A percentile compares a stretch with the other conserved stretches of the same genome.
Evolutionary conservation across 345 rosid species (phyloP).

Genomic region (Gossypium raimondii): DNA sequence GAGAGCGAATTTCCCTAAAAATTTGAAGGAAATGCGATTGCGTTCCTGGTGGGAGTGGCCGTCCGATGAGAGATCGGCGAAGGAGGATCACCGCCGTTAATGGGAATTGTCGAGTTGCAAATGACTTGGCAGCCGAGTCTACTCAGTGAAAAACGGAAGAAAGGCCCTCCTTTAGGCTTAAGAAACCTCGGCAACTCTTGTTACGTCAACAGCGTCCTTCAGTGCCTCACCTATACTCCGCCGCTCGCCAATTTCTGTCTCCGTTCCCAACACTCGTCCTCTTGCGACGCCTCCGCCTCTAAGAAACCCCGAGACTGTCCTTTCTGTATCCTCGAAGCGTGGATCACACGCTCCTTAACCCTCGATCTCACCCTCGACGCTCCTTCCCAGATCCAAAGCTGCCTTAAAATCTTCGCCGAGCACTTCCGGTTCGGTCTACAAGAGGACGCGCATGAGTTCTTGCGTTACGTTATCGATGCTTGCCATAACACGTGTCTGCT

Average conservation of each 20-base stretch:
- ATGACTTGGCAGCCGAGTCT: conserved; percentile 97
- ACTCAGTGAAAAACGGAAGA: conserved; percentile 68
- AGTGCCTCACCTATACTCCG: conserved; percentile 97
- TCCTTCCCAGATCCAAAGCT: conserved; percentile 62
- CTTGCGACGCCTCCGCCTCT: conserved; percentile 60
- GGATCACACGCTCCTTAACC: conserved; percentile 71
- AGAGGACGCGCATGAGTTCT: conserved; percentile 97
- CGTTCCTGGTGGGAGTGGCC: neutral
- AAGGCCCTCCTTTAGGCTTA: conserved; percentile 85
- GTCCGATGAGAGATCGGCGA: conserved; percentile 23
- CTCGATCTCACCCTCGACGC: conserved; percentile 53
- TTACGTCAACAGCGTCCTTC: conserved; percentile 88
- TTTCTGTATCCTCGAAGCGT: conserved; percentile 77
- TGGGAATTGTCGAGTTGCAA: conserved; percentile 59
- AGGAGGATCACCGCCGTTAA: conserved; percentile 18
- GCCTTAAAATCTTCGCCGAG: conserved; percentile 65
- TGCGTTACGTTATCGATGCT: conserved; percentile 87
- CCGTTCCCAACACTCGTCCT: conserved; percentile 66
- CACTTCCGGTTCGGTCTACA: conserved; percentile 76
- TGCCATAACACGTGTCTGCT: conserved; percentile 90
- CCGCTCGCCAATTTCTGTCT: conserved; percentile 99
- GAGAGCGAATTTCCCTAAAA: neutral
- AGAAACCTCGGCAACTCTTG: conserved; percentile 95
- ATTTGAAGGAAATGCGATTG: conserved; percentile 9
- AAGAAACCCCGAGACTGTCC: conserved; percentile 75